These are phyloP conservation scores for Sugiyamaella xylanicola DNA, from an alignment of 1,139 yeast genomes.

Conservation along the genomic window DNA sequence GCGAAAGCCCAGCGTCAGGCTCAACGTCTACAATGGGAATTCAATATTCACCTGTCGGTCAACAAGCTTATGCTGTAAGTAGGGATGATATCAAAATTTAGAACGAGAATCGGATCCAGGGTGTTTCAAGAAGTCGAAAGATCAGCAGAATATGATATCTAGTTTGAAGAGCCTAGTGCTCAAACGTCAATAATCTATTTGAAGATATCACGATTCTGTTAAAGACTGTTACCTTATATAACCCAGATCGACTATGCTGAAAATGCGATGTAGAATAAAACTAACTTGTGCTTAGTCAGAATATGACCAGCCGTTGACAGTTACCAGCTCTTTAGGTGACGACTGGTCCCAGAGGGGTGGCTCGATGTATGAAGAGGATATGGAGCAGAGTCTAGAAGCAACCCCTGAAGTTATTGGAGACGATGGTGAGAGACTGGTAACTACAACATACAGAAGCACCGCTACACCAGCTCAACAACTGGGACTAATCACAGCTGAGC, in stretches of 20 bases:
- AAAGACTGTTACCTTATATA: too few relatives aligned
- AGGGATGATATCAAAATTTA: too few relatives aligned
- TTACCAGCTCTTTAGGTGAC: slow-evolving; percentile 17
- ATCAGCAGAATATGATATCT: too few relatives aligned
- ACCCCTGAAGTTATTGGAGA: background rate
- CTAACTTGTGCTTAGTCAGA: too few relatives aligned
- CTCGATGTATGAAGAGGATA: slow-evolving; percentile 19
- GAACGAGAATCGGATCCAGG: too few relatives aligned
- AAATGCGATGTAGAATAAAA: too few relatives aligned
- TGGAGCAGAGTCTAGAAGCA: background rate
- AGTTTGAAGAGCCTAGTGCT: too few relatives aligned
- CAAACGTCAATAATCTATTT: too few relatives aligned
- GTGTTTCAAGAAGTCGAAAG: background rate
- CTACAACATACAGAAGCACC: slow-evolving; percentile 27
- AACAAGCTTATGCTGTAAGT: slow-evolving; percentile 11
- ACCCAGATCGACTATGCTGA: too few relatives aligned
- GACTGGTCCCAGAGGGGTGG: slow-evolving; percentile 22
- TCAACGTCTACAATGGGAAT: slow-evolving; percentile 20
- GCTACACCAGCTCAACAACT: slow-evolving; percentile 31
- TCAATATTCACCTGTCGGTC: slow-evolving; percentile 11
- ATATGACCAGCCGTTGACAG: slow-evolving; percentile 12
- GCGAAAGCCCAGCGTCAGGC: slow-evolving; percentile 22
- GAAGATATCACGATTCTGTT: too few relatives aligned
- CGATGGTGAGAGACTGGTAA: slow-evolving; percentile 7
- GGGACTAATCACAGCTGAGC: slow-evolving; percentile 20